Evolutionary conservation across 148 eudicot genomes (phyloP).

Genomic region (Rhododendron ferrugineum): DNA sequence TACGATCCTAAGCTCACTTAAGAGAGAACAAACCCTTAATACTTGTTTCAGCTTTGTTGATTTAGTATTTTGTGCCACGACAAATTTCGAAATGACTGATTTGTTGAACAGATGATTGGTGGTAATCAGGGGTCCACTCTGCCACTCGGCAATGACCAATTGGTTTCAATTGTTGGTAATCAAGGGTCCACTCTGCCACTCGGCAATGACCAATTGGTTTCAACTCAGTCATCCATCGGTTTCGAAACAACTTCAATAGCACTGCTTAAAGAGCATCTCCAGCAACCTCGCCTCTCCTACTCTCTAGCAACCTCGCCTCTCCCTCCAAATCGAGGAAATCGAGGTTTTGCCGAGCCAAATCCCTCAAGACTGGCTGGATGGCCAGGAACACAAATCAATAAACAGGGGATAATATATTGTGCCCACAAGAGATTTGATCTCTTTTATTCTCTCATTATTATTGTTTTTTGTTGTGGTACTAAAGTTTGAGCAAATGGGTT

Average conservation of each 20-base stretch:
- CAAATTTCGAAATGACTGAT: background rate
- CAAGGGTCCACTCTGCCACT: background rate
- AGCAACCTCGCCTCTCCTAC: no score
- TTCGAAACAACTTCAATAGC: no score
- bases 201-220: background rate
- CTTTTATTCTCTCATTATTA: background rate
- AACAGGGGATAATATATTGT: background rate
- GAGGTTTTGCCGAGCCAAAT: background rate
- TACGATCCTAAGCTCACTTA: background rate
- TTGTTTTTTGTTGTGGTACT: background rate
- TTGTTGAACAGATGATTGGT: background rate
- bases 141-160: background rate
- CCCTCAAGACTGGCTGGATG: background rate
- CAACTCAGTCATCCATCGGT: background rate
- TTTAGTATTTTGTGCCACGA: background rate
- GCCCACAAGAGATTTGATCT: background rate
- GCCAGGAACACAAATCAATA: background rate
- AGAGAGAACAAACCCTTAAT: no score
- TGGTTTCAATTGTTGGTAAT: background rate
- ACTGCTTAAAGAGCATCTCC: no score
- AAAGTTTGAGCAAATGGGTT: constrained; percentile 4
- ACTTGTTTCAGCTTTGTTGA: no score
- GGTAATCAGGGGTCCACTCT: background rate
- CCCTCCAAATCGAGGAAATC: background rate
- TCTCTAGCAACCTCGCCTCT: no score